phyloP scores from a whole-genome alignment of 2,329 filamentous ascomycete genomes.

The Canariomyces notabilis region DNA sequence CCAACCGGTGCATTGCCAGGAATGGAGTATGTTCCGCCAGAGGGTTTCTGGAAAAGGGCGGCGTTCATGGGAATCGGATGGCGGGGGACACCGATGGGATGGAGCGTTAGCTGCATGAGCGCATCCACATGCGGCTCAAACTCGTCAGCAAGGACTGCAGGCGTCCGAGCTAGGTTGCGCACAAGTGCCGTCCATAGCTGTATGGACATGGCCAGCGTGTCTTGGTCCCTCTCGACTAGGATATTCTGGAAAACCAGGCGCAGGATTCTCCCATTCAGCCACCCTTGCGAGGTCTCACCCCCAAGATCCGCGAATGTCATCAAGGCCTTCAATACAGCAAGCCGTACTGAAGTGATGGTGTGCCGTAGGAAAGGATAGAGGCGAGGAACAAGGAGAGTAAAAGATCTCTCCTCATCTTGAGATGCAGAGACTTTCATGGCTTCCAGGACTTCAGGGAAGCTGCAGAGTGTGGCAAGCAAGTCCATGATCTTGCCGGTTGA shows the following conservation, averaged over 20 bases:
- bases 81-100: slow-evolving; percentile 86
- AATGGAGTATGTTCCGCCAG: slow-evolving; percentile 72
- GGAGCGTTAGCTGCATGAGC: slow-evolving; percentile 78
- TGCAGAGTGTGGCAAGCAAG: slow-evolving; percentile 87
- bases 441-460: slow-evolving; percentile 85
- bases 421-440: slow-evolving; percentile 90
- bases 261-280: slow-evolving; percentile 86
- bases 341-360: slow-evolving; percentile 91
- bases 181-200: slow-evolving; percentile 83
- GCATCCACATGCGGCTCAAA: slow-evolving; percentile 71
- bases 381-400: slow-evolving; percentile 84
- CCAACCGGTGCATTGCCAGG: slow-evolving; percentile 38
- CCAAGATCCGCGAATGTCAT: slow-evolving; percentile 89
- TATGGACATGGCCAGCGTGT: slow-evolving; percentile 74
- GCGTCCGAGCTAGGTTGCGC: slow-evolving; percentile 59
- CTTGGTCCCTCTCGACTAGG: slow-evolving; percentile 83
- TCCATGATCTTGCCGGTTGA: slow-evolving; percentile 99
- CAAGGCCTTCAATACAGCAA: slow-evolving; percentile 86
- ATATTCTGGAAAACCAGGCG: slow-evolving; percentile 93
- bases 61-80: slow-evolving; percentile 91
- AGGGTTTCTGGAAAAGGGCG: slow-evolving; percentile 85
- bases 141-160: slow-evolving; percentile 63
- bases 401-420: slow-evolving; percentile 79
- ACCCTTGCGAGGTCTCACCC: slow-evolving; percentile 72
- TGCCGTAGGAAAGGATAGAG: slow-evolving; percentile 95